Conservation (phyloP, 2,329 filamentous ascomycete genomes). For the Claviceps sorghi region DNA sequence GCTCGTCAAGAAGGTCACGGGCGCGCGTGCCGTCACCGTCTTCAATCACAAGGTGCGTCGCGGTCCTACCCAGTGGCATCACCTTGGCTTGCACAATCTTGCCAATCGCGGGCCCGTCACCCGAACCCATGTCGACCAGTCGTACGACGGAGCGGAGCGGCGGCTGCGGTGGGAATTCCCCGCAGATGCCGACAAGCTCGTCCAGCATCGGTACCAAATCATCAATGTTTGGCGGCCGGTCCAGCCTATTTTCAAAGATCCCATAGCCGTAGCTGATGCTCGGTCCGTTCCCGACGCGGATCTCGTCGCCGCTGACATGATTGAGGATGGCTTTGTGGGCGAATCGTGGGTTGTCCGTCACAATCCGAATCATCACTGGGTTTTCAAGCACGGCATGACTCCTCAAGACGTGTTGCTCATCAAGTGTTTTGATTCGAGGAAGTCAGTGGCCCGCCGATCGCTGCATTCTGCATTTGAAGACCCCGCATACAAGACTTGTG, state of each 20-base stretch:
- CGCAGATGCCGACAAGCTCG: slow-evolving; percentile 24
- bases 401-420: slow-evolving; percentile 42
- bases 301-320: slow-evolving; percentile 32
- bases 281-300: slow-evolving; percentile 34
- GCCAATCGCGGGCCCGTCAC: slow-evolving; percentile 31
- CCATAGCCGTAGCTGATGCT: slow-evolving; percentile 38
- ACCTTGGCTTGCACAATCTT: slow-evolving; percentile 47
- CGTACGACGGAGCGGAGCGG: slow-evolving; percentile 26
- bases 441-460: slow-evolving; percentile 34
- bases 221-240: slow-evolving; percentile 33
- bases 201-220: slow-evolving; percentile 31
- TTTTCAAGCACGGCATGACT: slow-evolving; percentile 35
- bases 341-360: slow-evolving; percentile 33
- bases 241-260: slow-evolving; percentile 28
- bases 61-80: slow-evolving; percentile 43
- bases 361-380: slow-evolving; percentile 32
- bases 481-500: slow-evolving; percentile 35
- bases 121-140: slow-evolving; percentile 37
- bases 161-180: slow-evolving; percentile 26
- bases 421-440: slow-evolving; percentile 50
- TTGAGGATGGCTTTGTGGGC: slow-evolving; percentile 33
- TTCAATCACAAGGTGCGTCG: slow-evolving; percentile 61
- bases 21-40: slow-evolving; percentile 44
- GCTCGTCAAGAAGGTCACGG: slow-evolving; percentile 46
- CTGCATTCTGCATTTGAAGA: slow-evolving; percentile 41